These are phyloP conservation scores for Aureobasidium sp. DNA, from an alignment of 2,329 filamentous ascomycete species.

Conservation along the genomic window DNA sequence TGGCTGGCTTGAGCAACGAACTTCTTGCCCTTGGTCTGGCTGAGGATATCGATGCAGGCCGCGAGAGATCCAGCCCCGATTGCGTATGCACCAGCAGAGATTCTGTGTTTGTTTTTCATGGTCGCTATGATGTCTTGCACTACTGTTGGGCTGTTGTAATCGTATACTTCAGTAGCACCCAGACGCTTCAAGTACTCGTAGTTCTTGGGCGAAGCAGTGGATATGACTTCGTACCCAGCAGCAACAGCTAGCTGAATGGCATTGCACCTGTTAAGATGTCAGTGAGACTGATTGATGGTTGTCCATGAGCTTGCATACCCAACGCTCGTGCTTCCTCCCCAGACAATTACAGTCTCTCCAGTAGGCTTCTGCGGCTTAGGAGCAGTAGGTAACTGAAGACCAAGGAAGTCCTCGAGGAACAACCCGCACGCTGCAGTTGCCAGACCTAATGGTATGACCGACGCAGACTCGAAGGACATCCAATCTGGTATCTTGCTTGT, in stretches of 20 bases:
- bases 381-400: slow-evolving; percentile 14
- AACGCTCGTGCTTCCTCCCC: slow-evolving; percentile 46
- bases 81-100: not conserved
- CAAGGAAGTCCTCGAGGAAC: slow-evolving; percentile 16
- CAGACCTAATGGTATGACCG: slow-evolving; percentile 20
- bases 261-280: slow-evolving; percentile 23
- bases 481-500: slow-evolving; percentile 19
- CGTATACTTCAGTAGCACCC: slow-evolving; percentile 40
- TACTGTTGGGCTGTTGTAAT: slow-evolving; percentile 37
- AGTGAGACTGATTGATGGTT: not conserved
- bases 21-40: slow-evolving; percentile 4
- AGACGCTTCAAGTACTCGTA: slow-evolving; percentile 38
- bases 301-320: slow-evolving; percentile 23
- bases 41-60: slow-evolving; percentile 5
- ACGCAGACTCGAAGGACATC: slow-evolving; percentile 19
- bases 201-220: slow-evolving; percentile 38
- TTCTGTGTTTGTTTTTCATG: slow-evolving; percentile 14
- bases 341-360: slow-evolving; percentile 32
- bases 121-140: slow-evolving; percentile 18
- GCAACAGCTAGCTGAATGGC: slow-evolving; percentile 41
- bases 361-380: not conserved
- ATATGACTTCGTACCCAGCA: slow-evolving; percentile 41
- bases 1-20: slow-evolving; percentile 10
- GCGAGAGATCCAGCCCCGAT: not conserved
- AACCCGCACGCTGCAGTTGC: slow-evolving; percentile 20